phyloP scores from a whole-genome alignment of 306 rosid genomes.

The Ochetophila trinervis region DNA sequence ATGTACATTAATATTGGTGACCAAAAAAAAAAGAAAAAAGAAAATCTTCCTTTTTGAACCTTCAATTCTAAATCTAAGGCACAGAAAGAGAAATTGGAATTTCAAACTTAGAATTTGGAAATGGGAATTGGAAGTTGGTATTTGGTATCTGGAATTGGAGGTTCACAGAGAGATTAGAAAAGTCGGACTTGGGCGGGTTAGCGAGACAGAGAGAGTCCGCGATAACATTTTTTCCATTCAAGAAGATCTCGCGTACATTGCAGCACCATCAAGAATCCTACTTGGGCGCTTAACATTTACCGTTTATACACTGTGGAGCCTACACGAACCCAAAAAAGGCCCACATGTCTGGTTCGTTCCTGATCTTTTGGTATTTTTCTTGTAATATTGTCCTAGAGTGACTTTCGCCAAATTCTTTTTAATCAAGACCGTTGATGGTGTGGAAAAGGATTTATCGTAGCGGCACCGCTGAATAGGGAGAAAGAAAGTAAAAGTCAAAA shows the following conservation, averaged over 20 bases:
- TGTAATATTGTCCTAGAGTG: neutral
- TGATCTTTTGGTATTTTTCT: neutral
- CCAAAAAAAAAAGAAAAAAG: neutral
- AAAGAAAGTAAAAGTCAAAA: neutral
- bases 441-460: neutral
- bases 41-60: neutral
- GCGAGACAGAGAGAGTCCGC: slow-evolving; percentile 24
- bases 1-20: slow-evolving; percentile 26
- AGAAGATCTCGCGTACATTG: slow-evolving; percentile 27
- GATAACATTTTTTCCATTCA: slow-evolving; percentile 14
- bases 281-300: slow-evolving; percentile 7
- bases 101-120: too few relatives aligned
- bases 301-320: slow-evolving; percentile 13
- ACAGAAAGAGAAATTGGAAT: neutral
- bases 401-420: neutral
- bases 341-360: neutral
- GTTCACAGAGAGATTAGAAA: too few relatives aligned
- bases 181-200: slow-evolving; percentile 57
- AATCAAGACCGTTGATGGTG: slow-evolving; percentile 10
- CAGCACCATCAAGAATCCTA: slow-evolving; percentile 32
- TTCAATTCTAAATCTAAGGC: neutral
- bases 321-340: neutral
- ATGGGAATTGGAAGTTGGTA: too few relatives aligned
- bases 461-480: neutral
- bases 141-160: too few relatives aligned